Conservation (phyloP, 805 yeast species). For the Metschnikowia similis region DNA sequence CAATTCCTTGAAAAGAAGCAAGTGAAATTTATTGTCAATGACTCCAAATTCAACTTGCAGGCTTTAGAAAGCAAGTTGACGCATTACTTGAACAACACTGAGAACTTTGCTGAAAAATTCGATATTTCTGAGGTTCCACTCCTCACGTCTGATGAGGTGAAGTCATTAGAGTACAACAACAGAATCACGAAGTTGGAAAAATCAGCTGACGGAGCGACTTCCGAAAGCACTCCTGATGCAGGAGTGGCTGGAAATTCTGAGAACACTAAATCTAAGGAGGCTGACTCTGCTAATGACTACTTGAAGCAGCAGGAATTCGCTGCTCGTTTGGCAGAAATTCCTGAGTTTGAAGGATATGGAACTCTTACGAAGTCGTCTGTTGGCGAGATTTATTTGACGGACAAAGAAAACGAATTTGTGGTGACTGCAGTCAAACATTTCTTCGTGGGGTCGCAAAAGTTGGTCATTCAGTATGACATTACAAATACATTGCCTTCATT, state of each 20-base stretch:
- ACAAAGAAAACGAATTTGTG: slow-evolving; percentile 88
- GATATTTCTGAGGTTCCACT: slow-evolving; percentile 67
- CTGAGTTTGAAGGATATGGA: slow-evolving; percentile 74
- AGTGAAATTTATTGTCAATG: slow-evolving; percentile 56
- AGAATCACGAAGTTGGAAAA: slow-evolving; percentile 41
- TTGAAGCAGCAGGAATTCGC: slow-evolving; percentile 61
- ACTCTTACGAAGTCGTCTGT: slow-evolving; percentile 66
- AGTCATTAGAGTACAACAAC: slow-evolving; percentile 56
- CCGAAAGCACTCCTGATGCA: slow-evolving; percentile 16
- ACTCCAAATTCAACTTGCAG: slow-evolving; percentile 65
- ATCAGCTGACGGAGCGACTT: slow-evolving; percentile 15
- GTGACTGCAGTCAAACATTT: slow-evolving; percentile 81
- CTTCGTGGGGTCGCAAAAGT: slow-evolving; percentile 60
- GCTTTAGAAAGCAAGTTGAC: slow-evolving; percentile 76
- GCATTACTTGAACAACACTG: slow-evolving; percentile 58
- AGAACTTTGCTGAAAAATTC: slow-evolving; percentile 54
- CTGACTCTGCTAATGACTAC: slow-evolving; percentile 23
- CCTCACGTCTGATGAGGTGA: slow-evolving; percentile 62
- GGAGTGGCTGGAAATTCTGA: slow-evolving; percentile 2
- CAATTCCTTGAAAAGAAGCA: slow-evolving; percentile 46
- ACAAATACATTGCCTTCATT: slow-evolving; percentile 80
- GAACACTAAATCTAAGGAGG: slow-evolving; percentile 20
- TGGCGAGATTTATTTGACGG: slow-evolving; percentile 66
- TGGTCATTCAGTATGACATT: slow-evolving; percentile 76
- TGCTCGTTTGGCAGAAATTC: slow-evolving; percentile 63